A percentile compares a stretch with the other conserved stretches of the same genome.
These are phyloP conservation scores for Taiwanofungus camphoratus DNA, from an alignment of 1,284 basidiomycete species.

Conservation along the genomic window DNA sequence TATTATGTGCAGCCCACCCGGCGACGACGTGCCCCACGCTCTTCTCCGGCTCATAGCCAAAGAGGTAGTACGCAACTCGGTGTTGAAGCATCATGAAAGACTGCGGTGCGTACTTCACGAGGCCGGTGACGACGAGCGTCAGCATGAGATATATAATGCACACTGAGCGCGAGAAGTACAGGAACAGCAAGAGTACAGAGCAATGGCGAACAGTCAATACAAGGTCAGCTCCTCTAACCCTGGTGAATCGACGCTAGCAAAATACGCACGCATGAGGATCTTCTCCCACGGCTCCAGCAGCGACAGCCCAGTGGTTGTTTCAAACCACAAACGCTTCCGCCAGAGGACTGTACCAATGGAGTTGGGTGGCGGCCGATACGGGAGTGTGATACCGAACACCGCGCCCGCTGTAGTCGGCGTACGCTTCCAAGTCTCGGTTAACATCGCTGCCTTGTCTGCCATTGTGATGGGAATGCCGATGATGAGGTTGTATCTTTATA, in stretches of 20 bases:
- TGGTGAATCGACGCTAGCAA: constrained; percentile 2
- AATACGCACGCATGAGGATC: constrained; percentile 41
- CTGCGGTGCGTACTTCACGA: constrained; percentile 32
- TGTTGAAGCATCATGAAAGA: constrained; percentile 26
- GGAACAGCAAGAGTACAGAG: not conserved
- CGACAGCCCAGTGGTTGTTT: constrained; percentile 46
- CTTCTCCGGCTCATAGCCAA: constrained; percentile 24
- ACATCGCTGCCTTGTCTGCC: too few relatives aligned
- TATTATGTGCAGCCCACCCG: constrained; percentile 3
- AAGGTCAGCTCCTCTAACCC: not conserved
- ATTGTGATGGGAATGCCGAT: too few relatives aligned
- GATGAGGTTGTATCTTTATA: too few relatives aligned
- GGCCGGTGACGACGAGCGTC: constrained; percentile 27
- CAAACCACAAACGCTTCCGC: constrained; percentile 44
- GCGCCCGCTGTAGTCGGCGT: constrained; percentile 17
- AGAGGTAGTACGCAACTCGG: constrained; percentile 34
- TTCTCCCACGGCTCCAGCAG: constrained; percentile 60
- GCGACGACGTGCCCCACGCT: constrained; percentile 2
- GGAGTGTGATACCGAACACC: constrained; percentile 23
- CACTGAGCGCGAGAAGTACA: constrained; percentile 20
- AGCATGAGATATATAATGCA: constrained; percentile 26
- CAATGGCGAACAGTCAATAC: not conserved
- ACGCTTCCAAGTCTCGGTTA: too few relatives aligned
- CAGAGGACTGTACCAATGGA: constrained; percentile 36
- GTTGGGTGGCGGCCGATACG: constrained; percentile 33